A percentile compares a stretch with the other conserved stretches of the same genome.
phyloP scores from a whole-genome alignment of 1,284 basidiomycete species.

The Hemileia vastatrix region DNA sequence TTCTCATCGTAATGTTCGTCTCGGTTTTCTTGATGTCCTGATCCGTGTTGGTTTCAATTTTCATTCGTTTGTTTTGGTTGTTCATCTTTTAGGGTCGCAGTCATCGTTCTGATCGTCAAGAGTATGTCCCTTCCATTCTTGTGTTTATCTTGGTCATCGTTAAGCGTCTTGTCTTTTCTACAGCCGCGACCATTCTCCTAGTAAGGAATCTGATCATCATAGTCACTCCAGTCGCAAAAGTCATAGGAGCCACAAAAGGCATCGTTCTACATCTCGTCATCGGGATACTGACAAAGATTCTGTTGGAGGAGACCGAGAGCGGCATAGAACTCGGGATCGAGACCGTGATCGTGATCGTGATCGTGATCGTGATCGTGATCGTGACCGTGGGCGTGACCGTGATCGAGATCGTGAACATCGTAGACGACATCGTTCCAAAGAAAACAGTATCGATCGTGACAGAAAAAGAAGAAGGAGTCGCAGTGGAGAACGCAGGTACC shows the following conservation, averaged over 20 bases:
- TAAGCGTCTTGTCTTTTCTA: neutral
- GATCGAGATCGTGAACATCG: constrained; percentile 32
- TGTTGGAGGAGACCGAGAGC: constrained; percentile 11
- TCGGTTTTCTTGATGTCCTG: no score
- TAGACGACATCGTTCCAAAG: constrained; percentile 45
- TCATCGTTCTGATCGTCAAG: constrained; percentile 8
- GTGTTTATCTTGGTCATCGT: neutral
- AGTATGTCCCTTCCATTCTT: constrained; percentile 1
- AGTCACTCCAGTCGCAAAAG: constrained; percentile 13
- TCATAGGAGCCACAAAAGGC: constrained; percentile 11
- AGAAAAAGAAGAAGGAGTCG: constrained; percentile 31
- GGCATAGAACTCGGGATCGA: constrained; percentile 3
- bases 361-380: constrained; percentile 18
- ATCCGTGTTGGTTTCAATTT: no score
- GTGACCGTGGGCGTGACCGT: constrained; percentile 19
- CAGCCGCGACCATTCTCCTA: constrained; percentile 2
- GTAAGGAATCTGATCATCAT: constrained; percentile 17
- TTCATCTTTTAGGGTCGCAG: neutral
- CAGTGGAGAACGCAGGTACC: constrained; percentile 32
- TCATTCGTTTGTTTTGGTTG: neutral
- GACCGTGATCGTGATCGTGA: constrained; percentile 7
- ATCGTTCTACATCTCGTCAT: constrained; percentile 19
- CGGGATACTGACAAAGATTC: constrained; percentile 15
- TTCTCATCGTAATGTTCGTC: no score
- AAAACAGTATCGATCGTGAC: constrained; percentile 49